phyloP scores from a whole-genome alignment of 2,329 filamentous ascomycete species.

The Rutstroemia sp. region DNA sequence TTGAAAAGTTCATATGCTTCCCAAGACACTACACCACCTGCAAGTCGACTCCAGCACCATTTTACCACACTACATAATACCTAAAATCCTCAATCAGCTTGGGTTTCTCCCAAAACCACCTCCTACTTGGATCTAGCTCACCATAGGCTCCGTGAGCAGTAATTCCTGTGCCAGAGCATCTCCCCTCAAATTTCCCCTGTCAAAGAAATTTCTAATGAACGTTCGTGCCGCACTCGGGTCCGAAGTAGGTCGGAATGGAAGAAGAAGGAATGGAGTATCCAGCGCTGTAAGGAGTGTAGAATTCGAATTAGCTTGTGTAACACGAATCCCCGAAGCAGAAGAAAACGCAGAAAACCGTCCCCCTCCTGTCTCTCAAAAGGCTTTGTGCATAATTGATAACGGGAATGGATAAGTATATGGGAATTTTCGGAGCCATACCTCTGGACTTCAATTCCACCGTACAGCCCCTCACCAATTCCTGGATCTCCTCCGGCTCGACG shows the following conservation, averaged over 20 bases:
- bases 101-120: slow-evolving; percentile 4
- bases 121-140: slow-evolving; percentile 37
- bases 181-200: slow-evolving; percentile 57
- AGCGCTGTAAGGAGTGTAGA: slow-evolving; percentile 51
- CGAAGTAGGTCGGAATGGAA: slow-evolving; percentile 89
- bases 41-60: slow-evolving; percentile 95
- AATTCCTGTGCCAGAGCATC: slow-evolving; percentile 75
- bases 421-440: slow-evolving; percentile 53
- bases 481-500: slow-evolving; percentile 83
- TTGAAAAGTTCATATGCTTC: slow-evolving; percentile 95
- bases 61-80: slow-evolving; percentile 90
- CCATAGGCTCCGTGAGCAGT: slow-evolving; percentile 88
- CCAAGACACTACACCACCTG: slow-evolving; percentile 91
- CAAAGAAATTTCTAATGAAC: slow-evolving; percentile 91
- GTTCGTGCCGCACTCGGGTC: slow-evolving; percentile 87
- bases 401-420: slow-evolving; percentile 6
- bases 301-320: slow-evolving; percentile 21
- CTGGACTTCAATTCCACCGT: slow-evolving; percentile 87
- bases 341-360: background rate
- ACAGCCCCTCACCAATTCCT: slow-evolving; percentile 77
- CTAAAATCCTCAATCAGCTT: slow-evolving; percentile 39
- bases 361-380: slow-evolving; percentile 1
- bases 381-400: slow-evolving; percentile 23
- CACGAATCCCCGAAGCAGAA: slow-evolving; percentile 3
- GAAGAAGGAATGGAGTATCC: slow-evolving; percentile 82